Base-by-base conservation (phyloP, 176 grass and related monocot genomes). In the Carex littledalei region DNA sequence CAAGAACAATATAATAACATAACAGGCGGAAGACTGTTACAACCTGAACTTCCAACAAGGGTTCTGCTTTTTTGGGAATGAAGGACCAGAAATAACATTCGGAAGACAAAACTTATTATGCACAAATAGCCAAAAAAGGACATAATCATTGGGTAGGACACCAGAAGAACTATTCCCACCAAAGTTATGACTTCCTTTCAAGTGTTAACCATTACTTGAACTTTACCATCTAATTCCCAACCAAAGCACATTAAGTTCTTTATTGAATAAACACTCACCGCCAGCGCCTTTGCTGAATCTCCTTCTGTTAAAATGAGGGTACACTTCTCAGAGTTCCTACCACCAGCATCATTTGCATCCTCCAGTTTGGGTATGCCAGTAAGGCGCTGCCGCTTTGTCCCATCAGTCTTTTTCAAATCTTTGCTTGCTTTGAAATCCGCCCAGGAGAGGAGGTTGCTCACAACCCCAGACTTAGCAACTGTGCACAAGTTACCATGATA, bases 271-370 rank as follows among this genome's bases (percentile, higher is more conserved):
- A 31, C 11, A 94, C 93, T 92, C 34, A 95, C 95, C 61, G 95
- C 95, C 11, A 98, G 88, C 69, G 95, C 95, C 84, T 98, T 98
- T 39, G 95, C 95, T 16, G 93, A 98, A 87, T 98, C 95, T 73
- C 95, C 95, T 92, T 98, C 95, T 50, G 95, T 95, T 10, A 98
- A 87, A 59, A 98, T 95, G 83, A 98, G 87, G 17, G 95, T 98
- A 75, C 95, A 98, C 65, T 84, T 88, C 0, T 89, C 71, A 3
- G 95, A 98, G 3, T 94, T 62, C 84, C 63, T 94, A 18, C 93
- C 93, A 71, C 95, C 95, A 81, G 95, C 95, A 67, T 92, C 88
- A 74, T 98, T 98, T 78, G 95, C 95, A 88, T 98, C 95, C 70
- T 98, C 95, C 59, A 98, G 91, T 59, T 98, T 98, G 50, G 91